Conservation (phyloP, 305 asterid genomes). For the Salvia sclarea region DNA sequence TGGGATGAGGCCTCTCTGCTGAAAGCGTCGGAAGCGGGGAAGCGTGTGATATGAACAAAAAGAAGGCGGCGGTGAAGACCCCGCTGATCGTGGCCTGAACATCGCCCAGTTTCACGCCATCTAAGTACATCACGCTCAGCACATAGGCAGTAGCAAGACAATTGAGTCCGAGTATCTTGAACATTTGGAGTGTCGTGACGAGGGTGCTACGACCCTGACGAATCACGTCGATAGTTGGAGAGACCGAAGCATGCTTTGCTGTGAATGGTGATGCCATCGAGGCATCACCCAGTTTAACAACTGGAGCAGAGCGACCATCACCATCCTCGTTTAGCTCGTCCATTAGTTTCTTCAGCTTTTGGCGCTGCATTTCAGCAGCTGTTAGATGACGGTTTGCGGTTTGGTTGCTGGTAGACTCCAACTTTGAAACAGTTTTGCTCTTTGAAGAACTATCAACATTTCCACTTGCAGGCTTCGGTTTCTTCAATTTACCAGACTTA, state of each 20-base stretch:
- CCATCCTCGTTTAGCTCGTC: slow-evolving; percentile 87
- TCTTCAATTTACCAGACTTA: slow-evolving; percentile 65
- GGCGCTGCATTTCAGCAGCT: slow-evolving; percentile 81
- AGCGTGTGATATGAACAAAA: slow-evolving; percentile 92
- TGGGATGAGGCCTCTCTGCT: slow-evolving; percentile 94
- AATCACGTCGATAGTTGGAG: slow-evolving; percentile 85
- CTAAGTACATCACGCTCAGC: slow-evolving; percentile 91
- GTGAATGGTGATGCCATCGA: slow-evolving; percentile 99
- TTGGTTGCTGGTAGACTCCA: slow-evolving; percentile 58
- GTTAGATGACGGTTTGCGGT: slow-evolving; percentile 69
- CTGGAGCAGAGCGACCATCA: slow-evolving; percentile 83
- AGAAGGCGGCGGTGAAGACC: slow-evolving; percentile 93
- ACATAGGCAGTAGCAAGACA: slow-evolving; percentile 98
- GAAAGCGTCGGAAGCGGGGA: slow-evolving; percentile 87
- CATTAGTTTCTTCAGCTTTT: slow-evolving; percentile 89
- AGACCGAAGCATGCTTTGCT: slow-evolving; percentile 95
- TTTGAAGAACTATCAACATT: slow-evolving; percentile 52
- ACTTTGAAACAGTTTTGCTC: slow-evolving; percentile 43
- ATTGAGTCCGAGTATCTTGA: slow-evolving; percentile 96
- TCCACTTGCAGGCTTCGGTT: slow-evolving; percentile 49
- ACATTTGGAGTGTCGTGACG: slow-evolving; percentile 98
- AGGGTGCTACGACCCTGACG: slow-evolving; percentile 98
- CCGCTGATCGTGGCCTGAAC: slow-evolving; percentile 98
- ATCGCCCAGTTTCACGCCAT: slow-evolving; percentile 94
- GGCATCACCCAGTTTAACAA: slow-evolving; percentile 95